Percentiles rank a stretch among this genome's conserved stretches.
phyloP scores from a whole-genome alignment of 192 early-diverging fungal genomes.

The Obelidium mucronatum region DNA sequence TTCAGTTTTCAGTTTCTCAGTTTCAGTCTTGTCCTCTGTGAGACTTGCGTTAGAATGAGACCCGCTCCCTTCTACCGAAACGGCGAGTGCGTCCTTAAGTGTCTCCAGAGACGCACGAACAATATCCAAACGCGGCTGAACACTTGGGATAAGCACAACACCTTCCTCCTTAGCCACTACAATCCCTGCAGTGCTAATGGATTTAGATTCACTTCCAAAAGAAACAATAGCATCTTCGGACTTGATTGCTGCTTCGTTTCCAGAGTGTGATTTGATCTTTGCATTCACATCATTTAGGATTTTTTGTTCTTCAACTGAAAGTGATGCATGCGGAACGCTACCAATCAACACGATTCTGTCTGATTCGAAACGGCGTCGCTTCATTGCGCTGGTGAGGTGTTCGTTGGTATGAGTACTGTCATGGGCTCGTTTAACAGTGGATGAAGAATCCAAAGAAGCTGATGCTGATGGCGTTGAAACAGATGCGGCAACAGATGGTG shows the following conservation, averaged over 20 bases:
- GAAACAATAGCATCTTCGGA: background rate
- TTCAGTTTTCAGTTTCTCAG: background rate
- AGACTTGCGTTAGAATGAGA: background rate
- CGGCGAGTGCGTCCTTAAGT: background rate
- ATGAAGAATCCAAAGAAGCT: too few species aligned
- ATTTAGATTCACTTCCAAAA: background rate
- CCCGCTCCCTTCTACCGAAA: background rate
- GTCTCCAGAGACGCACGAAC: background rate
- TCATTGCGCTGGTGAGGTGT: background rate
- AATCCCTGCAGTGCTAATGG: background rate
- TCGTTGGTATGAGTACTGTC: background rate
- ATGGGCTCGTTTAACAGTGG: too few species aligned
- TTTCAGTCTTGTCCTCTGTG: background rate
- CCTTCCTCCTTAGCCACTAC: background rate
- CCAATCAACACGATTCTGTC: conserved; percentile 6
- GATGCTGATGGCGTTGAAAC: too few species aligned
- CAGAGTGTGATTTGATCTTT: background rate
- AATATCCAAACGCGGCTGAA: background rate
- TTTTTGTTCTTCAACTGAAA: conserved; percentile 9
- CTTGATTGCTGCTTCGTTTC: background rate
- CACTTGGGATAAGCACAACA: background rate
- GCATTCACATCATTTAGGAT: conserved; percentile 7
- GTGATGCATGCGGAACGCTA: conserved; percentile 7
- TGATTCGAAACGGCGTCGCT: background rate
- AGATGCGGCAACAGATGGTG: background rate